Evolutionary conservation across 306 rosid genomes (phyloP), one percentile per base, ranked within the genome.

Genomic region (Urtica urens): DNA sequence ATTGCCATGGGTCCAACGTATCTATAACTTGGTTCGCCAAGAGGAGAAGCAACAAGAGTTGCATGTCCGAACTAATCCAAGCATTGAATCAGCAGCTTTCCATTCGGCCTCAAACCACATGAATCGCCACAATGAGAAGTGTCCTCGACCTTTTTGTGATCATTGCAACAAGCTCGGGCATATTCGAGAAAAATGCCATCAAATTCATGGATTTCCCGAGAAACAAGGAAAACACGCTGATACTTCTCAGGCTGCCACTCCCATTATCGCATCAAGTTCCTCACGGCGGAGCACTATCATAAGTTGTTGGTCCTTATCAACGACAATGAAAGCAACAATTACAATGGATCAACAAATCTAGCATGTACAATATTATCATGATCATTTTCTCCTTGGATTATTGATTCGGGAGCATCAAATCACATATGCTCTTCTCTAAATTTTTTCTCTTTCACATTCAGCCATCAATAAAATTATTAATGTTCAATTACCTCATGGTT

Each of bases 131-230:
- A 33, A 9, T 14, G 42, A n/a, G 37, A 53, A 53, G 10, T 19
- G 10, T 14, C 59, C 37, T 38, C 17, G 24, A 13, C 25, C 35
- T 24, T 54, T 54, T 0, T 54, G 35, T 38, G 59, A 24, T 13
- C 48, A 54, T 38, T 54, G 38, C 23, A 54, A 54, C 35, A 54
- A 38, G 35, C 33, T 33, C 38, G 22, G 35, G 35, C 59, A 54
- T 54, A 53, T 21, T 22, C 58, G 17, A 10, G 34, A 23, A 7
- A 37, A 14, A 21, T n/a, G n/a, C 47, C 23, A 53, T 14, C 35
- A 53, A 9, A 53, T 53, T 26, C 59, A 53, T 23, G 30, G 48
- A n/a, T n/a, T n/a, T n/a, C n/a, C n/a, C n/a, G n/a, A n/a, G n/a
- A n/a, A n/a, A n/a, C n/a, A n/a, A n/a, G n/a, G n/a, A 47, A 53